Conservation (phyloP, 371 early-diverging fungal species). For the Haplosporangium sp. region DNA sequence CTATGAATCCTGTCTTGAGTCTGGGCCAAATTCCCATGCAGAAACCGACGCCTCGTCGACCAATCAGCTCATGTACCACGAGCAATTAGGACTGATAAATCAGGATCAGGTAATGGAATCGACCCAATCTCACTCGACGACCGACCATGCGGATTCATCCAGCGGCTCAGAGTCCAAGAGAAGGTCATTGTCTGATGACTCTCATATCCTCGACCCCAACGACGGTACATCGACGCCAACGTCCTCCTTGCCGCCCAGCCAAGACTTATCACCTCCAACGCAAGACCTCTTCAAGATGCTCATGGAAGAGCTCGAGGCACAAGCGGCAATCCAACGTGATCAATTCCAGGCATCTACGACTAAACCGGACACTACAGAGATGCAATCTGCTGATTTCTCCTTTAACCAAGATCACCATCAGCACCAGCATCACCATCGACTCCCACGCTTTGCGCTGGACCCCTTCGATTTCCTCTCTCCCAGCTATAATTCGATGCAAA, state of each 20-base stretch:
- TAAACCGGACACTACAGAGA: neutral
- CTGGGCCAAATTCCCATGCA: neutral
- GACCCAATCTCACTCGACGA: too few relatives aligned
- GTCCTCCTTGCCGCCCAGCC: neutral
- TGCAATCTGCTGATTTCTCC: slow-evolving; percentile 8
- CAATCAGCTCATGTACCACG: slow-evolving; percentile 1
- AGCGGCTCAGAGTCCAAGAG: slow-evolving; percentile 14
- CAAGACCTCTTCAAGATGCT: slow-evolving; percentile 47
- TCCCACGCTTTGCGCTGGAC: slow-evolving; percentile 38
- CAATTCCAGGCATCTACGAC: slow-evolving; percentile 22
- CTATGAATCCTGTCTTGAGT: slow-evolving; percentile 32
- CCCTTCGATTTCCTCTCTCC: slow-evolving; percentile 32
- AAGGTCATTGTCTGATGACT: slow-evolving; percentile 19
- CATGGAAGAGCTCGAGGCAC: slow-evolving; percentile 44
- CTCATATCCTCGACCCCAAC: slow-evolving; percentile 1
- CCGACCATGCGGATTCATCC: too few relatives aligned
- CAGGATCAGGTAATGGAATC: neutral
- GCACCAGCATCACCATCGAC: slow-evolving; percentile 15
- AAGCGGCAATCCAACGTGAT: slow-evolving; percentile 44
- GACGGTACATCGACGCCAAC: slow-evolving; percentile 16
- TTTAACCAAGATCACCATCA: slow-evolving; percentile 2
- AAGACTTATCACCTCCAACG: slow-evolving; percentile 34
- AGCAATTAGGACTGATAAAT: neutral
- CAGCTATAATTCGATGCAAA: slow-evolving; percentile 19
- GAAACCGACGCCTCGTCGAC: neutral